Base-by-base conservation (phyloP, 1,139 yeast genomes). In the Kodamaea sp. region DNA sequence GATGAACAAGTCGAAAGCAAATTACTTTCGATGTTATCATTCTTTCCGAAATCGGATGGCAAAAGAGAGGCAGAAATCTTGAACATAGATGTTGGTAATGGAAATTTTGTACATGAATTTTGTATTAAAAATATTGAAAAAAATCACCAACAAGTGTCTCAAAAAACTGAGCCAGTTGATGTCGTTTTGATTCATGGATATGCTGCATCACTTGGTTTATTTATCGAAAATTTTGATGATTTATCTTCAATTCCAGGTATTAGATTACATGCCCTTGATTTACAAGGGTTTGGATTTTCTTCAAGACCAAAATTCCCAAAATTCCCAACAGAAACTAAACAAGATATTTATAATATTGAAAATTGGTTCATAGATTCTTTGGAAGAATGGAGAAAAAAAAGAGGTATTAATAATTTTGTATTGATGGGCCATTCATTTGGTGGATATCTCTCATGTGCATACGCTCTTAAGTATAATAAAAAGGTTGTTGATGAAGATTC, bases 361-460 rank as follows among this genome's bases (percentile, higher is more conserved):
- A 72, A 78, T 46, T 82, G 87, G 72, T 90, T 88, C 50, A 69
- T 84, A 27, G 95, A 87, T 49, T 70, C 90, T 1, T 58, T 92
- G n/a, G 97, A 92, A 55, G 69, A 67, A 45, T 92, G 98, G 98
- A 72, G 97, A 47, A 56, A 57, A 30, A 67, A 65, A 25, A 71
- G 84, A 32, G 67, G 71, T 0, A 61, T 85, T 31, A 66, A 72
- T 5, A 75, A 75, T 46, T 81, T 92, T 52, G 79, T 85, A 24
- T 60, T 92, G 22, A 73, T 92, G 43, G 97, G 96, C 1, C 98
- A 92, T 61, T 89, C 97, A 0, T 79, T 89, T 53, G 98, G 98
- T 12, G 97, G 96, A 0, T 89, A 89, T 53, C 63, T 92, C 42
- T 81, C 94, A 22, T 75, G 84, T 45, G 80, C 86, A 8, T 92